Evolutionary conservation across 805 yeast species (phyloP), one percentile per base, ranked within the genome.

Genomic region (Kluyveromyces aestuarii): DNA sequence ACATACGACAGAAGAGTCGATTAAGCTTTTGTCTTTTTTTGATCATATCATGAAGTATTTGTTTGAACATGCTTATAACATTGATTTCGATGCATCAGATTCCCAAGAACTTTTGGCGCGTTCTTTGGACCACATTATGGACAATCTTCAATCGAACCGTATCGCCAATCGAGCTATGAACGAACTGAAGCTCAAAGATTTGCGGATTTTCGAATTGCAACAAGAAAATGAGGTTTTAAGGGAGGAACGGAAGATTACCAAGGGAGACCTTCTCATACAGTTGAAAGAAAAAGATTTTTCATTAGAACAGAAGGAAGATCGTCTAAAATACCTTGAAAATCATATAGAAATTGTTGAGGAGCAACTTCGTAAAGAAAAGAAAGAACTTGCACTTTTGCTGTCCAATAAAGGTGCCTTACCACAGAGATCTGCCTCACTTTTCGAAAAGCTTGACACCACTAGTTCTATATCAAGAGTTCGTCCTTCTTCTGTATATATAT

Each of bases 61-160:
- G 47, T 69, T 82, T 27, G 80, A 84, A 44, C 80, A 80, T 54
- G 76, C 81, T 27, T 73, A 82, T 4, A 73, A 73, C 66, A 80
- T 74, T 37, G 64, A 75, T 11, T 68, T 65, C 58, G 66, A 66
- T 45, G 72, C 72, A 50, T 72, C 76, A 2, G 75, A 76, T 46
- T 50, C 58, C 16, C 84, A 81, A 44, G 72, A 81, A n/a, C 80
- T 87, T 14, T 73, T 87, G 54, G 86, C 84, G 47, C 79, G 85
- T 44, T 87, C 95, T 1, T 81, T 90, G 36, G 88, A 86, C 58
- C 72, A 80, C 48, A 70, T 91, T 42, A 72, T 80, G 50, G 81
- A 87, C 40, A 75, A 85, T 27, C 72, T 90, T 59, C 81, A 82
- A 55, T 86, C 96, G 0, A 96, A 91, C 62, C 95, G 87, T 47